Percentiles rank a stretch among this genome's conserved stretches.
Conservation (phyloP, 2,329 filamentous ascomycete genomes). For the Ilyonectria sp. region DNA sequence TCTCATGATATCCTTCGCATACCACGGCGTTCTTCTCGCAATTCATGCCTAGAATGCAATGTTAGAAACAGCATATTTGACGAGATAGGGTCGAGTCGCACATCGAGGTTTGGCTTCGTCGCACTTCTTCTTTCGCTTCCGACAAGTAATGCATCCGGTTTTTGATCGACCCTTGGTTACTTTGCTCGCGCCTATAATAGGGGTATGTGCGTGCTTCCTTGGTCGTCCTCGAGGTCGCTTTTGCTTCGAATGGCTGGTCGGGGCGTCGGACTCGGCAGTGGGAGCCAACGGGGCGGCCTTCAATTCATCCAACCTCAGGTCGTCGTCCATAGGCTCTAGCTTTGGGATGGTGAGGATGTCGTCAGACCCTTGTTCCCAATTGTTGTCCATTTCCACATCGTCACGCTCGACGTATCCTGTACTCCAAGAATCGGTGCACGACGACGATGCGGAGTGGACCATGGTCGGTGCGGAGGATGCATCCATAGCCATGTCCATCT, state of each 20-base stretch:
- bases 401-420: conserved; percentile 57
- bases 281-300: conserved; percentile 57
- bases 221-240: conserved; percentile 85
- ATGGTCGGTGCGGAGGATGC: conserved; percentile 59
- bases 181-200: conserved; percentile 73
- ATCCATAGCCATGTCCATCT: conserved; percentile 59
- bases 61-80: conserved; percentile 29
- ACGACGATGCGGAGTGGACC: conserved; percentile 63
- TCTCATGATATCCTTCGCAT: conserved; percentile 91
- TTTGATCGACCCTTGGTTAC: conserved; percentile 83
- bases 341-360: conserved; percentile 67
- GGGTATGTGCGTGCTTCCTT: conserved; percentile 81
- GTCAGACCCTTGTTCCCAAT: conserved; percentile 64
- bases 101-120: conserved; percentile 78
- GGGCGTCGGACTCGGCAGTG: conserved; percentile 35
- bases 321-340: conserved; percentile 70
- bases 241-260: conserved; percentile 56
- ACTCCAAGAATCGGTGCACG: conserved; percentile 62
- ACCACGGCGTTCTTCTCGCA: conserved; percentile 95
- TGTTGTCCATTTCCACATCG: conserved; percentile 58
- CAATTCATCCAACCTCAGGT: conserved; percentile 68
- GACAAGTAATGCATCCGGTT: conserved; percentile 78
- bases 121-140: conserved; percentile 81
- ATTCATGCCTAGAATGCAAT: conserved; percentile 75
- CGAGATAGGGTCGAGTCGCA: conserved; percentile 50